These are phyloP conservation scores for Mercurialis annua DNA, from an alignment of 345 rosid species.

Conservation along the genomic window DNA sequence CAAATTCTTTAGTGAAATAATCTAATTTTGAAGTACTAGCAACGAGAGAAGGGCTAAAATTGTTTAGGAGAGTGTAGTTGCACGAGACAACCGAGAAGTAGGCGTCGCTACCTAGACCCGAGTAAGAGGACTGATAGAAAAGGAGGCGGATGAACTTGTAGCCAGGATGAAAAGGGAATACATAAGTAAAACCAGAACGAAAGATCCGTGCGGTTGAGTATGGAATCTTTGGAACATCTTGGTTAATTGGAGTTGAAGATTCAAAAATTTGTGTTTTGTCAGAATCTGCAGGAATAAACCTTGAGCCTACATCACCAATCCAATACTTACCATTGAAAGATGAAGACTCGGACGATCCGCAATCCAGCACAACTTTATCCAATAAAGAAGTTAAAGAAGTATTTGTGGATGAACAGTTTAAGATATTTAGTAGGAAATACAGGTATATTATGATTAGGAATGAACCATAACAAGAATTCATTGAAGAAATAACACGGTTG, in stretches of 20 bases:
- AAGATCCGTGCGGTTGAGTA: slow-evolving; percentile 14
- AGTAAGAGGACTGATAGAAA: slow-evolving; percentile 14
- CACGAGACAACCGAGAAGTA: slow-evolving; percentile 10
- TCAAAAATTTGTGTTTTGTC: background rate
- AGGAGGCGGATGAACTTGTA: slow-evolving; percentile 14
- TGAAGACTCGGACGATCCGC: slow-evolving; percentile 3
- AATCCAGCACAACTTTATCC: slow-evolving; percentile 1
- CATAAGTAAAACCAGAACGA: slow-evolving; percentile 8
- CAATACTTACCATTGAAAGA: slow-evolving; percentile 16
- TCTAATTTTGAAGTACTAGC: background rate
- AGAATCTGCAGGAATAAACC: slow-evolving; percentile 1
- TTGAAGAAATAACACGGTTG: background rate
- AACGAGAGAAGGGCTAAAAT: slow-evolving; percentile 7
- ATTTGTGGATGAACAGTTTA: background rate
- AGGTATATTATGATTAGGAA: background rate
- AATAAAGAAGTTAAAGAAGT: background rate
- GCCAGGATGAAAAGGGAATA: slow-evolving; percentile 12
- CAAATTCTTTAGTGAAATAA: slow-evolving; percentile 10
- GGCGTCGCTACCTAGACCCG: background rate
- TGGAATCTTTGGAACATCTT: slow-evolving; percentile 5
- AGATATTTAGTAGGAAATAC: background rate
- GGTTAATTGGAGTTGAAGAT: background rate
- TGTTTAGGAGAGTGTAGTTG: slow-evolving; percentile 5
- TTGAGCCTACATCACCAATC: slow-evolving; percentile 8
- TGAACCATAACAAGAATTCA: background rate